Percentiles rank a stretch among this genome's conserved stretches.
These are phyloP conservation scores for Eucalyptus marginata DNA, from an alignment of 345 rosid species.

Conservation along the genomic window DNA sequence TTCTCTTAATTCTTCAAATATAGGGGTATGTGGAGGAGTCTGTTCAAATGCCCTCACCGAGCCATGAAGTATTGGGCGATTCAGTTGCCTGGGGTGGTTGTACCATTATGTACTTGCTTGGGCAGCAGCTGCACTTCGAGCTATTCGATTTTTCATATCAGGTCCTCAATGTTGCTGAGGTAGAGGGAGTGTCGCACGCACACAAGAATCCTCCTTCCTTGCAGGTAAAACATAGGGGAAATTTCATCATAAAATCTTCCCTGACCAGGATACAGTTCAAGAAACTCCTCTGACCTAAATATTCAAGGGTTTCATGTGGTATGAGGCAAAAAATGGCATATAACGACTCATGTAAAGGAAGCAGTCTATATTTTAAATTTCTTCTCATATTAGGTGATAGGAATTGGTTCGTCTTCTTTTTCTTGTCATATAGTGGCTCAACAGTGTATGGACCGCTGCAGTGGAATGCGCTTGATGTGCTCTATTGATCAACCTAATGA, in stretches of 20 bases:
- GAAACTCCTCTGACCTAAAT: neutral
- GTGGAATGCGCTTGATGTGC: neutral
- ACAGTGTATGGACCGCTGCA: neutral
- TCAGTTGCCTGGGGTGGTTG: slow-evolving; percentile 99
- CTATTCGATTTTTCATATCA: slow-evolving; percentile 93
- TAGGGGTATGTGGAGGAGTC: slow-evolving; percentile 87
- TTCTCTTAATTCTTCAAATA: neutral
- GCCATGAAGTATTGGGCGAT: slow-evolving; percentile 70
- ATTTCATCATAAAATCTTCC: neutral
- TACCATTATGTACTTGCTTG: slow-evolving; percentile 89
- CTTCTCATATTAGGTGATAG: neutral
- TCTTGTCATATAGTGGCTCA: neutral
- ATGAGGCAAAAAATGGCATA: neutral
- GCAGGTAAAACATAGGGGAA: slow-evolving; percentile 35
- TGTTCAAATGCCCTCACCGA: slow-evolving; percentile 28
- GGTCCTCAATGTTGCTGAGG: slow-evolving; percentile 94
- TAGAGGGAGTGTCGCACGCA: slow-evolving; percentile 56
- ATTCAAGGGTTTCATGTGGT: neutral
- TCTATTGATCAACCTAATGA: neutral
- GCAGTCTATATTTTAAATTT: neutral
- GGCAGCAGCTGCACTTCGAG: slow-evolving; percentile 97
- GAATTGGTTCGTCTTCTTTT: neutral
- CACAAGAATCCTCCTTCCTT: slow-evolving; percentile 40
- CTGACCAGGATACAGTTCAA: neutral
- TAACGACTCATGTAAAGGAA: neutral